Evolutionary conservation across 345 rosid genomes (phyloP), one percentile per base, ranked within the genome.

Genomic region (Dovyalis caffra): DNA sequence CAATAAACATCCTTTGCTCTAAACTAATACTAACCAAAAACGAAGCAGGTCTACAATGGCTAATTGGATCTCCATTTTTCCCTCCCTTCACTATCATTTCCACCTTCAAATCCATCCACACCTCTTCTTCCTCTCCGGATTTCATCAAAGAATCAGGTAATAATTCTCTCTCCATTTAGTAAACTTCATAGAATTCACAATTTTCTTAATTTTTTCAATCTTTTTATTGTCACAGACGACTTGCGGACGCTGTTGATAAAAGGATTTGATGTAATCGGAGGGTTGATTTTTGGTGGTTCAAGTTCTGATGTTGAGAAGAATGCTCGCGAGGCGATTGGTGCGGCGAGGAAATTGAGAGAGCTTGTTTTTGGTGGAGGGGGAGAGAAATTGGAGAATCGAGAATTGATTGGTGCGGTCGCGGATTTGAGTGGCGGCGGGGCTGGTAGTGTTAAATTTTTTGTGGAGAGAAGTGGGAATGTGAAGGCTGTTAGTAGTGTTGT

Each of bases 201-300:
- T 25, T 74, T 57, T 12, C 51, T 26, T 0, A 40, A 18, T 71
- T 10, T 31, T 16, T 62, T 60, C 60, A 11, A 38, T 23, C 65
- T 1, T 66, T 26, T 51, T 45, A n/a, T 64, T 38, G 73, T 76
- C 83, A 78, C 93, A 94, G 97, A 89, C 69, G 94, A 90, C 81
- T 83, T 92, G 8, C 86, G 88, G 35, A 71, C 88, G 15, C 76
- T 95, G 70, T 84, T 95, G 71, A 45, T 84, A 60, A 86, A 86
- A 77, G 99, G 99, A 62, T 95, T 95, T 72, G 82, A 85, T 31
- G 82, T 92, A 53, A 86, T 91, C 73, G 99, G 99, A 58, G 92
- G 90, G 5, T 64, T 95, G 63, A 74, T 84, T 34, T 76, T 85
- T 57, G 90, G 84, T 11, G 47, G 16, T 43, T 43, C 47, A 21